These are phyloP conservation scores for Boletus eberwhitei DNA, from an alignment of 768 basidiomycete species.

Conservation along the genomic window DNA sequence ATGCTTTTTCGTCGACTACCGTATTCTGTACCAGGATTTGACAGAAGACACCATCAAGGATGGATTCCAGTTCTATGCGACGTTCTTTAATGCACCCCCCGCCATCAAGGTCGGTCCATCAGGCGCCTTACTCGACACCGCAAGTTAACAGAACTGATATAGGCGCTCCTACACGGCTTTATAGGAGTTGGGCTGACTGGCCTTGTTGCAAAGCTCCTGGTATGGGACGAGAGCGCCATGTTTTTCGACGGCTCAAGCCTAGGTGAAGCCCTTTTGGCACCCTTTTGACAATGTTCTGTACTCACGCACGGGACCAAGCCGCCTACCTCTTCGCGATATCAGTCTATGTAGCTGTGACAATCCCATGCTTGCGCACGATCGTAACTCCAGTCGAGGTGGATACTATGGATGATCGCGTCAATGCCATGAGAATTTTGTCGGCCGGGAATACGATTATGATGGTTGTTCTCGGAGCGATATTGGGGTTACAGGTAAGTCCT, in stretches of 20 bases:
- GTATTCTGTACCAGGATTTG: constrained; percentile 67
- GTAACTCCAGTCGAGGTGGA: constrained; percentile 57
- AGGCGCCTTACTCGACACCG: too few relatives aligned
- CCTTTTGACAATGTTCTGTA: background rate
- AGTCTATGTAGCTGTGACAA: constrained; percentile 79
- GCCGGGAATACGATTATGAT: constrained; percentile 88
- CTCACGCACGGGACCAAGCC: constrained; percentile 41
- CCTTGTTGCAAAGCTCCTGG: constrained; percentile 73
- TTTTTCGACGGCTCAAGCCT: constrained; percentile 91
- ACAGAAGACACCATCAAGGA: constrained; percentile 66
- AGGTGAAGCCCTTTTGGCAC: constrained; percentile 47
- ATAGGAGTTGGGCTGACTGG: constrained; percentile 74
- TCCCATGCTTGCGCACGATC: constrained; percentile 76
- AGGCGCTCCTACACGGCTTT: constrained; percentile 88
- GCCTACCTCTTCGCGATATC: constrained; percentile 73
- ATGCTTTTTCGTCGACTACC: constrained; percentile 85
- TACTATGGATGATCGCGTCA: constrained; percentile 61
- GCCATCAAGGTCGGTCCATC: constrained; percentile 75
- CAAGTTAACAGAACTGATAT: background rate
- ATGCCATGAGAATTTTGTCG: constrained; percentile 76
- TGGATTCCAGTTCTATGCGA: constrained; percentile 86
- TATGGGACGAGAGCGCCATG: constrained; percentile 90
- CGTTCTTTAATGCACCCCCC: constrained; percentile 89
- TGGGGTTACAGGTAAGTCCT: constrained; percentile 65
- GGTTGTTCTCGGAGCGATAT: constrained; percentile 58